phyloP scores from a whole-genome alignment of 805 yeast species.

The Sugiyamaella floridensis region DNA sequence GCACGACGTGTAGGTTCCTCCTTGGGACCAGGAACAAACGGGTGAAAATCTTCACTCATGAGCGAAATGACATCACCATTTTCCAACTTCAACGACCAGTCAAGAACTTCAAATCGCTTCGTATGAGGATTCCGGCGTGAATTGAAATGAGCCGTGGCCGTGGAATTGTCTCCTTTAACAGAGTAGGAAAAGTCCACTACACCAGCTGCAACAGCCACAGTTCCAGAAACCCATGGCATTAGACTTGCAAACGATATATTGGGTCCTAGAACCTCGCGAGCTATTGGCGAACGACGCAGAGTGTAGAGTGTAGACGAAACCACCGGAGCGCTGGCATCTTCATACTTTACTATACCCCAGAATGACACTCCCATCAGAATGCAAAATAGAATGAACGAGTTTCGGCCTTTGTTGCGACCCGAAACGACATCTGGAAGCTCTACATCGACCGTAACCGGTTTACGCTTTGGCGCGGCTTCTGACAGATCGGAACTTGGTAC shows the following conservation, averaged over 20 bases:
- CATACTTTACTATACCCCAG: conserved; percentile 80
- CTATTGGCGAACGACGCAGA: conserved; percentile 64
- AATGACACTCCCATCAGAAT: conserved; percentile 48
- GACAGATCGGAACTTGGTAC: neutral
- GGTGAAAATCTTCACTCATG: conserved; percentile 40
- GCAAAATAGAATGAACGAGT: conserved; percentile 50
- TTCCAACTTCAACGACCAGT: conserved; percentile 54
- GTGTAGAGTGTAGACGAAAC: conserved; percentile 81
- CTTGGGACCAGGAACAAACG: conserved; percentile 28
- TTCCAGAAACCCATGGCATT: conserved; percentile 87
- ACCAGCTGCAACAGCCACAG: conserved; percentile 76
- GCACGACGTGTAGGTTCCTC: conserved; percentile 25
- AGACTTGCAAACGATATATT: conserved; percentile 66
- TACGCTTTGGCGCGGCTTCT: neutral
- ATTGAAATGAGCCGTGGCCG: conserved; percentile 50
- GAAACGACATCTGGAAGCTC: conserved; percentile 57
- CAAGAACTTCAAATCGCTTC: conserved; percentile 51
- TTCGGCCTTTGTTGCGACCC: conserved; percentile 45
- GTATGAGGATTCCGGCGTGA: conserved; percentile 62
- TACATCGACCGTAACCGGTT: conserved; percentile 54
- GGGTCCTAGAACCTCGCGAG: conserved; percentile 60
- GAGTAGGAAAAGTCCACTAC: conserved; percentile 64
- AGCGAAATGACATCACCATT: conserved; percentile 41
- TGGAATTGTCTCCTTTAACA: conserved; percentile 58
- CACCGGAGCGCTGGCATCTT: conserved; percentile 83